Conservation (phyloP, 352 stramenopile genomes). For the Globisporangium recalcitrans region DNA sequence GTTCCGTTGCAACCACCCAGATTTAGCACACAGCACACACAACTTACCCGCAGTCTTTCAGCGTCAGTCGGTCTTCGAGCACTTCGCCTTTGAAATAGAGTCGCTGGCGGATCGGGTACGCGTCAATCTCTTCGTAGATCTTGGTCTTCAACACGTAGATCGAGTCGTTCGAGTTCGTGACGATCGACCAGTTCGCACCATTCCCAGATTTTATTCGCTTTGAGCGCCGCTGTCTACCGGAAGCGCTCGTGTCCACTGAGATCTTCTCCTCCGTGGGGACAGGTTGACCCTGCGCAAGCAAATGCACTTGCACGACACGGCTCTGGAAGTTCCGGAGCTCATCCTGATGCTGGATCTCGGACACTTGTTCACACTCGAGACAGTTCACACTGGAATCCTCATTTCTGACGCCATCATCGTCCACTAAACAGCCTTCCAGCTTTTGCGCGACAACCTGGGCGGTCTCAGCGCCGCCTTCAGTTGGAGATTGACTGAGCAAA, state of each 20-base stretch:
- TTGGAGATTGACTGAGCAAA: conserved; percentile 13
- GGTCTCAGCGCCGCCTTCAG: conserved; percentile 8
- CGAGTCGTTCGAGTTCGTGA: conserved; percentile 56
- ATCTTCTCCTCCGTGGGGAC: conserved; percentile 43
- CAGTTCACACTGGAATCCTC: conserved; percentile 28
- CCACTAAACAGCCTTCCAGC: conserved; percentile 14
- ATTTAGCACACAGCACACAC: not conserved
- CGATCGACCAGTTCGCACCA: conserved; percentile 37
- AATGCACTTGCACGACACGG: conserved; percentile 50
- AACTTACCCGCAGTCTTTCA: conserved; percentile 64
- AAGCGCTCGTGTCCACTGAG: conserved; percentile 30
- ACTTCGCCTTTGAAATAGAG: conserved; percentile 64
- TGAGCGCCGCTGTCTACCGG: conserved; percentile 47
- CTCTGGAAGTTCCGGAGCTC: conserved; percentile 63
- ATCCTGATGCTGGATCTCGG: conserved; percentile 33
- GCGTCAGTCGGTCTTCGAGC: conserved; percentile 44
- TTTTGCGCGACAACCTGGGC: conserved; percentile 19
- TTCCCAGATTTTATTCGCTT: conserved; percentile 47
- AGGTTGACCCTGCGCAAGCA: conserved; percentile 48
- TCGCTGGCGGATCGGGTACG: conserved; percentile 56
- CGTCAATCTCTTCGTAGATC: conserved; percentile 67
- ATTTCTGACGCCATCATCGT: conserved; percentile 15
- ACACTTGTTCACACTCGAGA: conserved; percentile 41
- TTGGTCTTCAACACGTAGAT: conserved; percentile 77
- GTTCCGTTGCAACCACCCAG: not conserved